Conservation (phyloP, 2,329 filamentous ascomycete species). For the Remersonia thermophila region DNA sequence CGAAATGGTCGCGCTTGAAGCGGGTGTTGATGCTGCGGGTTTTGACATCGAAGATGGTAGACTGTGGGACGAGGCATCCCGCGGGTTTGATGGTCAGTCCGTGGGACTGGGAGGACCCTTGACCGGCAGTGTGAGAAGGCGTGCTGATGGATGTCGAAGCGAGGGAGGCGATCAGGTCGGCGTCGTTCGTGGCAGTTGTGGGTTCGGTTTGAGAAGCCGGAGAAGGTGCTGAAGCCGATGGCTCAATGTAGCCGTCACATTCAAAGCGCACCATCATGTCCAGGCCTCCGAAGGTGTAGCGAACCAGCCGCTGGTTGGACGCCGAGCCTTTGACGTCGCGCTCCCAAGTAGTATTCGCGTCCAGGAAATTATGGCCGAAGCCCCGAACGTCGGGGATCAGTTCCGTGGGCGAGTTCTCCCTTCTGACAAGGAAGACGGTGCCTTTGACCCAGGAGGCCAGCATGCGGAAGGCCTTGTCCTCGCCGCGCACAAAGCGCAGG, state of each 20-base stretch:
- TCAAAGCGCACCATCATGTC: slow-evolving; percentile 43
- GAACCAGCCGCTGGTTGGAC: slow-evolving; percentile 50
- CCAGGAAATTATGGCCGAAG: slow-evolving; percentile 55
- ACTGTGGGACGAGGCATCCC: slow-evolving; percentile 21
- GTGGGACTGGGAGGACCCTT: background rate
- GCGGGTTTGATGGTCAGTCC: slow-evolving; percentile 10
- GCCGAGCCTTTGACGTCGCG: slow-evolving; percentile 37
- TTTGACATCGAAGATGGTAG: slow-evolving; percentile 31
- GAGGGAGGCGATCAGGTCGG: slow-evolving; percentile 5
- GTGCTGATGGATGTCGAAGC: slow-evolving; percentile 1
- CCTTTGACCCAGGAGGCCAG: slow-evolving; percentile 41
- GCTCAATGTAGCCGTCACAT: slow-evolving; percentile 40
- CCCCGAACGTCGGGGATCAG: slow-evolving; percentile 42
- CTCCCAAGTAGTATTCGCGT: slow-evolving; percentile 54
- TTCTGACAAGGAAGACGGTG: slow-evolving; percentile 50
- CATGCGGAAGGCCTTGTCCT: slow-evolving; percentile 42
- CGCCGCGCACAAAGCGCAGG: slow-evolving; percentile 38
- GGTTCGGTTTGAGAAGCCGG: background rate
- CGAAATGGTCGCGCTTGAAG: slow-evolving; percentile 21
- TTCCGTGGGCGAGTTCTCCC: slow-evolving; percentile 47
- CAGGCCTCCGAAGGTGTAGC: slow-evolving; percentile 44
- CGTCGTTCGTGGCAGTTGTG: background rate
- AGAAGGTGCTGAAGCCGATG: background rate
- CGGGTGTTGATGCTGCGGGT: slow-evolving; percentile 29
- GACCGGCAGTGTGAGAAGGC: background rate